Conservation (phyloP, 768 basidiomycete species). For the Dictyophora rubrovolvata region DNA sequence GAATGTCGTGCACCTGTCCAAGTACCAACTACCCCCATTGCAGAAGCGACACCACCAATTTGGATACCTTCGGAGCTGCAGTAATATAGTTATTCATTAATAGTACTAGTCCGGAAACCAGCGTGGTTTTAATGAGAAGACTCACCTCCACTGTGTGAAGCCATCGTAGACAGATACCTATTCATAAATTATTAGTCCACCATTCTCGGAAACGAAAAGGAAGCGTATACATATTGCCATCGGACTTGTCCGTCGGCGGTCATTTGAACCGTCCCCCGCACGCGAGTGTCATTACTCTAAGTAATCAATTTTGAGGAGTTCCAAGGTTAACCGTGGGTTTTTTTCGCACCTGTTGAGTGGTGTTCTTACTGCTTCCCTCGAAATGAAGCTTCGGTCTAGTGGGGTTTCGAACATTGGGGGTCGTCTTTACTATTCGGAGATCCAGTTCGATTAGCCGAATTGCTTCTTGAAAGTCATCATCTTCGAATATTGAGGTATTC, state of each 20-base stretch:
- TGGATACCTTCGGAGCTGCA: slow-evolving; percentile 58
- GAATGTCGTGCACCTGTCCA: slow-evolving; percentile 55
- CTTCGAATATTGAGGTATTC: slow-evolving; percentile 42
- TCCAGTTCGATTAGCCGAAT: slow-evolving; percentile 52
- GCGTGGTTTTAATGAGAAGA: neutral
- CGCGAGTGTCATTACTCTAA: slow-evolving; percentile 27
- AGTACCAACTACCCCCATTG: slow-evolving; percentile 53
- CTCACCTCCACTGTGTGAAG: slow-evolving; percentile 51
- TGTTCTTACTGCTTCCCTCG: slow-evolving; percentile 7
- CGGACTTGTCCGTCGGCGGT: slow-evolving; percentile 34
- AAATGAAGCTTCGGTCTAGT: slow-evolving; percentile 12
- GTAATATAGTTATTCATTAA: neutral
- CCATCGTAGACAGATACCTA: slow-evolving; percentile 47
- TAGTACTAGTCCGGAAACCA: neutral
- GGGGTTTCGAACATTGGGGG: slow-evolving; percentile 1
- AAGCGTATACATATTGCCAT: slow-evolving; percentile 45
- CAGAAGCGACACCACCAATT: slow-evolving; percentile 54
- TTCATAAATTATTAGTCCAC: slow-evolving; percentile 12
- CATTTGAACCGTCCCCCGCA: slow-evolving; percentile 45
- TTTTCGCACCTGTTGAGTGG: neutral
- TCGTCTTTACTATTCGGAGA: slow-evolving; percentile 33
- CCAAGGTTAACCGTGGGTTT: neutral
- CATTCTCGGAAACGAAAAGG: neutral
- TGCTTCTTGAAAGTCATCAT: slow-evolving; percentile 51
- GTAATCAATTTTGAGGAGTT: too few species aligned